Conservation (phyloP, 345 rosid genomes). For the Salix koriyanagi region DNA sequence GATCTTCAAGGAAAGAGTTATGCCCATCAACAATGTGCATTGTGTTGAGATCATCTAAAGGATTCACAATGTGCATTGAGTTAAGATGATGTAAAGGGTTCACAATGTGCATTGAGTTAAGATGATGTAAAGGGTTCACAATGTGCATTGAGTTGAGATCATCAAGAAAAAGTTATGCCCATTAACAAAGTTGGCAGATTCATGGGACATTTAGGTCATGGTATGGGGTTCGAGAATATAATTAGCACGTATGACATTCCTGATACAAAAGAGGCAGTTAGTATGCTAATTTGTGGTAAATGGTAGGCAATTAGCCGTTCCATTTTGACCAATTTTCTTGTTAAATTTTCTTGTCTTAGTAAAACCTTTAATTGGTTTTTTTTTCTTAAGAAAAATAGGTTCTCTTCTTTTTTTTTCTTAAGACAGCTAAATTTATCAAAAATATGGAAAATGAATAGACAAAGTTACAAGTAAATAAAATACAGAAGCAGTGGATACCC, state of each 20-base stretch:
- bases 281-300: too few species aligned
- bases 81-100: neutral
- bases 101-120: neutral
- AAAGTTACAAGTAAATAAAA: neutral
- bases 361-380: neutral
- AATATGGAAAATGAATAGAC: neutral
- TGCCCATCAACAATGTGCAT: neutral
- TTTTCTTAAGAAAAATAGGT: neutral
- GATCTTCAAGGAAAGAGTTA: neutral
- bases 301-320: neutral
- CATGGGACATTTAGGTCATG: neutral
- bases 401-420: neutral
- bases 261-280: neutral
- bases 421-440: neutral
- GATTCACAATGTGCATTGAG: neutral
- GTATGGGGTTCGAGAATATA: neutral
- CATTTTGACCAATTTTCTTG: neutral
- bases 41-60: too few species aligned
- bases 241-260: neutral
- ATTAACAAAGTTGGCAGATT: neutral
- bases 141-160: neutral
- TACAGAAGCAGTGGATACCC: neutral
- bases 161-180: neutral
- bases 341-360: neutral
- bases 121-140: neutral